Conservation (phyloP, 805 yeast species). For the Metschnikowia similis region DNA sequence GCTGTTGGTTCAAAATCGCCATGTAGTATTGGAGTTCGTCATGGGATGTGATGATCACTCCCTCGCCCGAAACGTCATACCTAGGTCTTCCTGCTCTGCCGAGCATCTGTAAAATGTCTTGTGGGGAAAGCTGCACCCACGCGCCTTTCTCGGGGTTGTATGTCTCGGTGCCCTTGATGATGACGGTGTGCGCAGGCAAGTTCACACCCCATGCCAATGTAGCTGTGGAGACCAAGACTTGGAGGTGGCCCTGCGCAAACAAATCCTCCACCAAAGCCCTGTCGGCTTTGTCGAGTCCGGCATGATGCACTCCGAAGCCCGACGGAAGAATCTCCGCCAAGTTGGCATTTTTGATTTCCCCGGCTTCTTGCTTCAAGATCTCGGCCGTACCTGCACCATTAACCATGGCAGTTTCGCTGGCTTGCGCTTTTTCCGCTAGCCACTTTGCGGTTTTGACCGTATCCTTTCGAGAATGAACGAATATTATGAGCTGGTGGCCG, state of each 20-base stretch:
- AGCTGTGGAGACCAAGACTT: constrained; percentile 75
- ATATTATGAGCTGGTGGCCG: constrained; percentile 77
- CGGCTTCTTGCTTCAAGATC: constrained; percentile 61
- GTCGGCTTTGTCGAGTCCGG: constrained; percentile 73
- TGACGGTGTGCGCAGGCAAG: constrained; percentile 74
- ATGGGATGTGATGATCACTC: constrained; percentile 85
- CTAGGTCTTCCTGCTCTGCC: constrained; percentile 98
- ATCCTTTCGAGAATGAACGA: constrained; percentile 92
- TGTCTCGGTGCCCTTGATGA: constrained; percentile 88
- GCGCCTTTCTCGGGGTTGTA: constrained; percentile 86
- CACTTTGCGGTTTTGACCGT: constrained; percentile 79
- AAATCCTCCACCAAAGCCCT: constrained; percentile 77
- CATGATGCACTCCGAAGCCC: constrained; percentile 91
- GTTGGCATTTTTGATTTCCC: constrained; percentile 47
- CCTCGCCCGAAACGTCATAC: constrained; percentile 89
- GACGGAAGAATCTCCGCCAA: constrained; percentile 56
- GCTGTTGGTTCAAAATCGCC: constrained; percentile 84
- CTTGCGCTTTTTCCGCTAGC: constrained; percentile 58
- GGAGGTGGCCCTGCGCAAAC: constrained; percentile 84
- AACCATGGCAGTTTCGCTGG: constrained; percentile 25
- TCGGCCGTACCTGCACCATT: constrained; percentile 59
- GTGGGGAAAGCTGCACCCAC: constrained; percentile 92
- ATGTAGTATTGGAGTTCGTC: constrained; percentile 83
- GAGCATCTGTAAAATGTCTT: constrained; percentile 93
- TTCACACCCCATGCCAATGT: constrained; percentile 87